phyloP scores from a whole-genome alignment of 805 yeast genomes.

The Metschnikowia cubensis region DNA sequence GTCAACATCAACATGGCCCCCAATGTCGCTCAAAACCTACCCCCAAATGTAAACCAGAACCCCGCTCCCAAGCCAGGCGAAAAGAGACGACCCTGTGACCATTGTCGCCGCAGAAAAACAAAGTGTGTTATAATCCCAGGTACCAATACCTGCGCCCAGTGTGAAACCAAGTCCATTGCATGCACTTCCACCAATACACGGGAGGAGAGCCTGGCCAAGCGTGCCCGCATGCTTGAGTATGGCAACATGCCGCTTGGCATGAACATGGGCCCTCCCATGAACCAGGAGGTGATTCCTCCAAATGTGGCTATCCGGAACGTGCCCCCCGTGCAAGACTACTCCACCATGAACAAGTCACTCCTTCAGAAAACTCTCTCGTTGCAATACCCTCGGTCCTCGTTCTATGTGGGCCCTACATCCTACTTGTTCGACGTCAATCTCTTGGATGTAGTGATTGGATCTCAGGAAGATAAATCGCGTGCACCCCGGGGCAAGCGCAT shows the following conservation, averaged over 20 bases:
- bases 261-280: slow-evolving; percentile 10
- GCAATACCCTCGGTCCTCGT: slow-evolving; percentile 87
- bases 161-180: slow-evolving; percentile 66
- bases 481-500: slow-evolving; percentile 20
- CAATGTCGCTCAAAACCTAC: not conserved
- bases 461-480: slow-evolving; percentile 22
- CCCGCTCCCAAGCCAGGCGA: slow-evolving; percentile 13
- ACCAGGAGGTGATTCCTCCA: slow-evolving; percentile 29
- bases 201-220: slow-evolving; percentile 46
- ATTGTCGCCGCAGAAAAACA: slow-evolving; percentile 75
- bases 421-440: slow-evolving; percentile 66
- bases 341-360: slow-evolving; percentile 57
- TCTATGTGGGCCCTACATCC: slow-evolving; percentile 85
- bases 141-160: slow-evolving; percentile 63
- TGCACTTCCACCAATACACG: slow-evolving; percentile 57
- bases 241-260: slow-evolving; percentile 4
- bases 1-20: not conserved
- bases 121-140: slow-evolving; percentile 71
- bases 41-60: not conserved
- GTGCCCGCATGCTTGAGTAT: slow-evolving; percentile 20
- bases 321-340: slow-evolving; percentile 64
- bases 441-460: slow-evolving; percentile 52
- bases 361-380: slow-evolving; percentile 66
- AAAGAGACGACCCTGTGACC: slow-evolving; percentile 71
- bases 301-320: slow-evolving; percentile 48